Evolutionary conservation across 2,329 filamentous ascomycete genomes (phyloP).

Genomic region (Cucurbitaria berberidis): DNA sequence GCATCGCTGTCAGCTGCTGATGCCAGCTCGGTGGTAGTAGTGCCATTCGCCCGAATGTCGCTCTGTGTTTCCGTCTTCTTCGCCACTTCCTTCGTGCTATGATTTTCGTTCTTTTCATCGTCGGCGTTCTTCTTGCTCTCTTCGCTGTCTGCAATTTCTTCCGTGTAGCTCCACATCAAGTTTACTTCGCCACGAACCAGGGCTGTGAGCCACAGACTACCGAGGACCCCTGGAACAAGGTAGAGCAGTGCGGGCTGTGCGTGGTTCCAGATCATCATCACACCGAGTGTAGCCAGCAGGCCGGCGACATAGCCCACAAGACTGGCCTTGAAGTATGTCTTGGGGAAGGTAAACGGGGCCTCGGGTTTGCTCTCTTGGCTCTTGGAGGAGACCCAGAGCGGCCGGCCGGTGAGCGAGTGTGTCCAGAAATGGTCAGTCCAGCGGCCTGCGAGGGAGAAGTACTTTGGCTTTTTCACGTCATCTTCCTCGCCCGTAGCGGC

Average conservation of each 20-base stretch:
- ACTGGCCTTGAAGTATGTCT: conserved; percentile 83
- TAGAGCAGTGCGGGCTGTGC: conserved; percentile 92
- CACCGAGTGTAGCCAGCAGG: conserved; percentile 75
- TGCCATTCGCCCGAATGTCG: conserved; percentile 21
- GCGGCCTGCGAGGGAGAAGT: conserved; percentile 63
- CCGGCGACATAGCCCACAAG: conserved; percentile 78
- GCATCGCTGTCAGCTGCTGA: conserved; percentile 13
- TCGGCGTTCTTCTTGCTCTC: conserved; percentile 15
- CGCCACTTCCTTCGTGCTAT: background rate
- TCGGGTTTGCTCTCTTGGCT: conserved; percentile 19
- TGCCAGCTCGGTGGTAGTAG: background rate
- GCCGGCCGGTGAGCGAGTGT: conserved; percentile 40
- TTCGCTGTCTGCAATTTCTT: conserved; percentile 58
- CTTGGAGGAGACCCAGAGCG: conserved; percentile 25
- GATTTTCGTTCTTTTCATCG: conserved; percentile 3
- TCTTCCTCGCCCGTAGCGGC: conserved; percentile 15
- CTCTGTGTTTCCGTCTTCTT: conserved; percentile 3
- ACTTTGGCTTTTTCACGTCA: conserved; percentile 48
- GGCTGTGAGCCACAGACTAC: conserved; percentile 76
- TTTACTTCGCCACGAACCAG: conserved; percentile 71
- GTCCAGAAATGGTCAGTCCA: conserved; percentile 91
- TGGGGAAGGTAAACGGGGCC: conserved; percentile 66
- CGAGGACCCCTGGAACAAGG: conserved; percentile 84
- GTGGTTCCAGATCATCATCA: conserved; percentile 78
- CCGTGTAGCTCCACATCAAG: conserved; percentile 82